Evolutionary conservation across 257 asterid genomes (phyloP).

Genomic region (Primulina tabacum): DNA sequence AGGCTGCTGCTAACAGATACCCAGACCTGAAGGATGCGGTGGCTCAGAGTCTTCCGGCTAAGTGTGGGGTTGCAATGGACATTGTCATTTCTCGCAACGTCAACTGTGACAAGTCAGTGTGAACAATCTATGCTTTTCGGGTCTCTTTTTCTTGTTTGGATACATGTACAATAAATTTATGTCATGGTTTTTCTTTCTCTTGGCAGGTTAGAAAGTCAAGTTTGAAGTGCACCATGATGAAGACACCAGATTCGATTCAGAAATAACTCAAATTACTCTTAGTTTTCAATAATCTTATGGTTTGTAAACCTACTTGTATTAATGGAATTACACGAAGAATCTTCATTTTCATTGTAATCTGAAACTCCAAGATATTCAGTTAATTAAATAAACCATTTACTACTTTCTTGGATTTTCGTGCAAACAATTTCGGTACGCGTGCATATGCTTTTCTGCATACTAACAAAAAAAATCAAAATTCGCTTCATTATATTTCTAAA

Average conservation of each 20-base stretch:
- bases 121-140: too few relatives aligned
- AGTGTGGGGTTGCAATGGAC: conserved; percentile 36
- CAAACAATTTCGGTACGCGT: too few relatives aligned
- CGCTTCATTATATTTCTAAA: too few relatives aligned
- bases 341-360: not conserved
- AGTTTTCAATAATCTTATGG: not conserved
- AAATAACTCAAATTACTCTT: not conserved
- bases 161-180: too few relatives aligned
- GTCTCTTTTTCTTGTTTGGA: too few relatives aligned
- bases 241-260: not conserved
- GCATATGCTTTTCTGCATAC: too few relatives aligned
- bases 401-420: too few relatives aligned
- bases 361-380: not conserved
- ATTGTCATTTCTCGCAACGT: conserved; percentile 35
- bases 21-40: conserved; percentile 38
- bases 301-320: not conserved
- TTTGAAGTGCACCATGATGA: not conserved
- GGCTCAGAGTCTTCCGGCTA: conserved; percentile 35
- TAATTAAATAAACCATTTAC: too few relatives aligned
- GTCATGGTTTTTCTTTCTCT: too few relatives aligned
- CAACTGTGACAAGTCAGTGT: conserved; percentile 34
- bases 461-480: too few relatives aligned
- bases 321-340: not conserved
- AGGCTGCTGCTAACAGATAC: conserved; percentile 33
- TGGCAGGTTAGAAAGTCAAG: not conserved